Base-by-base conservation (phyloP, 2,329 filamentous ascomycete species). In the Trichophyton schoenleinii region DNA sequence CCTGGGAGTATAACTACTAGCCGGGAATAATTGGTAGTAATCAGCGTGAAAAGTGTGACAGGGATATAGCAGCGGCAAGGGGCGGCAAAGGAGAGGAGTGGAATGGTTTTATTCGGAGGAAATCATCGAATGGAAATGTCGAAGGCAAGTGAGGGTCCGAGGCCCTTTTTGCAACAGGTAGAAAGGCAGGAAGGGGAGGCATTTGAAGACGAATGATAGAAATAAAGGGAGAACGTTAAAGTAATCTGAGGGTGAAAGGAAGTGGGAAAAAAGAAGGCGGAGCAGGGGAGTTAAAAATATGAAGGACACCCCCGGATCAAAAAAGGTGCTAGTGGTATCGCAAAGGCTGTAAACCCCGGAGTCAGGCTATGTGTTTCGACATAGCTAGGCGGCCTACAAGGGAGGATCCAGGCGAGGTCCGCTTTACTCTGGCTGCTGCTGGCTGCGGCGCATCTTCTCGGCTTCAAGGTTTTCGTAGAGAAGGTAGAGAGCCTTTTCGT, bases 391-490 rank as follows among this genome's bases (percentile, higher is more conserved):
- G 9, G 13, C 11, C 34, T n/a, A 28, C 49, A 55, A n/a, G 9
- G 20, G 13, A 18, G 15, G 11, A 36, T 22, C 15, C 28, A 36
- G 20, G 13, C 0, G 25, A 48, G 13, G 4, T 38, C 11, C n/a
- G 44, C 18, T 67, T 75, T 74, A 83, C 70, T 83, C 81, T 67
- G 81, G 79, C 53, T 81, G 80, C 64, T 85, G 83, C 77, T 95
- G 88, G 80, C 90, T 95, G 73, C 94, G 89, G 70, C 94, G 90
- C 86, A 95, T 95, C 84, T 99, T 99, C 81, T 99, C 94, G 15
- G 91, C 92, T 79, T 99, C 94, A 59, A 99, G 84, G 77, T 99
- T 99, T 81, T 99, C 94, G 74, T 99, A 99, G 65, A 99, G 81
- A 60, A 99, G 85, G 76, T 96, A 96, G 31, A 99, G 81, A 3